These are phyloP conservation scores for Daldinia eschscholtzii DNA, from an alignment of 2,329 filamentous ascomycete genomes.

Conservation along the genomic window DNA sequence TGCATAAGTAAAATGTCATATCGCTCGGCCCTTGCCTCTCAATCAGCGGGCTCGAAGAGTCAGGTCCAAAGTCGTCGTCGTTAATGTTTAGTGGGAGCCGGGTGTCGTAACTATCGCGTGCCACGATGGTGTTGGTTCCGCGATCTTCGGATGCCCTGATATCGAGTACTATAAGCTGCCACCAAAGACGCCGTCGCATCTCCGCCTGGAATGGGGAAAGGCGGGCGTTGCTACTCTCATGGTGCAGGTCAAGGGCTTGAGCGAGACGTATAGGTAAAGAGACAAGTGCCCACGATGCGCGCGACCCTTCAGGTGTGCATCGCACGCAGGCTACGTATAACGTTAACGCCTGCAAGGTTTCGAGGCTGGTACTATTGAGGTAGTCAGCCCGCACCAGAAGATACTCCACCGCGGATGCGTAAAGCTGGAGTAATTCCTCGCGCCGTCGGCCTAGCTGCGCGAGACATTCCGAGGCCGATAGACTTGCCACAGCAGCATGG, in stretches of 20 bases:
- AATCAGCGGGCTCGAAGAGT: conserved; percentile 53
- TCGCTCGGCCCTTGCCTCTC: conserved; percentile 57
- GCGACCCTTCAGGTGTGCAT: conserved; percentile 52
- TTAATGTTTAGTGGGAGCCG: conserved; percentile 65
- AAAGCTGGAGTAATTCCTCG: conserved; percentile 50
- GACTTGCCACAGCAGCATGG: conserved; percentile 56
- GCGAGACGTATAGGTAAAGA: conserved; percentile 59
- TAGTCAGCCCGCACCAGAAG: conserved; percentile 60
- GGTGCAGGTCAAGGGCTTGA: conserved; percentile 59
- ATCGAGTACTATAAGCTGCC: conserved; percentile 73
- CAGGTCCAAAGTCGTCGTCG: conserved; percentile 63
- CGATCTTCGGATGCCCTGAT: conserved; percentile 66
- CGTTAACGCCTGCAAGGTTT: conserved; percentile 58
- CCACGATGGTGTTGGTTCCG: conserved; percentile 61
- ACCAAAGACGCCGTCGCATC: conserved; percentile 72
- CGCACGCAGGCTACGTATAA: conserved; percentile 60
- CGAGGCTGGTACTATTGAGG: conserved; percentile 57
- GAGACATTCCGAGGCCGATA: conserved; percentile 52
- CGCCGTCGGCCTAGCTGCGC: conserved; percentile 54
- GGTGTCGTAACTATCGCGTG: conserved; percentile 60
- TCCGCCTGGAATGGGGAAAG: conserved; percentile 67
- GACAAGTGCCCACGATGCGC: conserved; percentile 59
- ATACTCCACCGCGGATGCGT: conserved; percentile 54
- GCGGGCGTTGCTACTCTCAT: conserved; percentile 55
- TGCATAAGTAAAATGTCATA: conserved; percentile 57